These are phyloP conservation scores for Populus hybrid DNA, from an alignment of 441 rosid species.

Conservation along the genomic window DNA sequence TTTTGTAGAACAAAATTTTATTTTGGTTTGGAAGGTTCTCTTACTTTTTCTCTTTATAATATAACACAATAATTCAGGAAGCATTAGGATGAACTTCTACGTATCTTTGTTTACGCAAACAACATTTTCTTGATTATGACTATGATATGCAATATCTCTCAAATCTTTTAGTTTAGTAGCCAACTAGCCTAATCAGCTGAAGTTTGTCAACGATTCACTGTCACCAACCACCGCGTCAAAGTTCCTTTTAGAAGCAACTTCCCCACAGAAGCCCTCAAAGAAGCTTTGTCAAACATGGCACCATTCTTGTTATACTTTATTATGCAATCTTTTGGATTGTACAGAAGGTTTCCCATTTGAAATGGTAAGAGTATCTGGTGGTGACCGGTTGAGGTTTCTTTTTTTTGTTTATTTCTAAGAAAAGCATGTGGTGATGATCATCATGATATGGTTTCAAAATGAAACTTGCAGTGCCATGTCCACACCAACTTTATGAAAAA, in stretches of 20 bases:
- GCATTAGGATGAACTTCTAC: background rate
- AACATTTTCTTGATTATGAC: background rate
- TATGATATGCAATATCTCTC: slow-evolving; percentile 21
- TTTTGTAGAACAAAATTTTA: background rate
- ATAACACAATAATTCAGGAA: slow-evolving; percentile 10
- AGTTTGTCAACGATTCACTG: slow-evolving; percentile 32
- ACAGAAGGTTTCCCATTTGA: slow-evolving; percentile 11
- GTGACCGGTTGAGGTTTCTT: background rate
- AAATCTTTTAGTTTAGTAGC: slow-evolving; percentile 20
- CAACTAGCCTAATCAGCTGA: slow-evolving; percentile 3
- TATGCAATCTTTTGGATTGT: slow-evolving; percentile 7
- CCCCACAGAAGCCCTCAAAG: slow-evolving; percentile 13
- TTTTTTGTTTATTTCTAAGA: slow-evolving; percentile 11
- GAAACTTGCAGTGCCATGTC: slow-evolving; percentile 15
- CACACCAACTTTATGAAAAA: slow-evolving; percentile 23
- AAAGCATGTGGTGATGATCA: slow-evolving; percentile 24
- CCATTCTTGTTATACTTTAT: background rate
- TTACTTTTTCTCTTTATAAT: background rate
- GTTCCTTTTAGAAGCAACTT: slow-evolving; percentile 14
- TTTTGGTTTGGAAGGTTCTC: slow-evolving; percentile 1
- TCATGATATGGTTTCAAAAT: slow-evolving; percentile 24
- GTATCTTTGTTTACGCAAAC: background rate
- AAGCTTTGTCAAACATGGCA: slow-evolving; percentile 5
- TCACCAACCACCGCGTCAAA: slow-evolving; percentile 23
- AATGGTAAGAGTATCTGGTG: slow-evolving; percentile 1